Base-by-base conservation (phyloP, 2,329 filamentous ascomycete genomes). In the Diaporthe batatas region DNA sequence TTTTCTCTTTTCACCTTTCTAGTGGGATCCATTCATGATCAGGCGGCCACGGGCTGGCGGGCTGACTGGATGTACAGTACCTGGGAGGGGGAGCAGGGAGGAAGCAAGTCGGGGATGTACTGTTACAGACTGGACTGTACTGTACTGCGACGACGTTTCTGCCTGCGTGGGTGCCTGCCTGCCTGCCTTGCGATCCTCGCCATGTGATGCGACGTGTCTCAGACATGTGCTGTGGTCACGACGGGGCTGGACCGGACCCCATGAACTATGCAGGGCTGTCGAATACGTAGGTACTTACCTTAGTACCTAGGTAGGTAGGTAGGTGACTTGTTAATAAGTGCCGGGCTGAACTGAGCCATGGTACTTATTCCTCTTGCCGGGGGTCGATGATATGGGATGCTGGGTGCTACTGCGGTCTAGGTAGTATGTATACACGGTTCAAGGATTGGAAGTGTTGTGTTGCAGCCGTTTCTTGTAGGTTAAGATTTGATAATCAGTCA, bases 391-490 rank as follows among this genome's bases (percentile, higher is more conserved):
- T 6, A 18, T 42, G 42, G 42, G 42, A 7, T 21, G 42, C n/a
- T n/a, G n/a, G 42, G 18, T 2, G 8, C 32, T 36, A 39, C 36
- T 39, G 12, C 36, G 11, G 44, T 10, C 6, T 8, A 8, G 44
- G 3, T 2, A 6, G 18, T 47, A 1, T 44, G 6, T 2, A 2
- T 42, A 29, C 29, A 10, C 21, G 54, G 23, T 14, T 5, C 23
- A 29, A 62, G 58, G 58, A 62, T 58, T 39, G 21, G 4, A n/a
- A 10, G 34, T 58, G 57, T 59, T 58, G 34, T 59, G 57, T 42
- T 29, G 34, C n/a, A 59, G 6, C 5, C 29, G 2, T 29, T 29
- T 29, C 5, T 29, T 16, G 3, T 62, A 16, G 57, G 23, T 32
- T 64, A 39, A 32, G 36, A 7, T 21, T 34, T 32, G 39, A 1